Base-by-base conservation (phyloP, 208 protist species). In the Tritrichomonas foetus region DNA sequence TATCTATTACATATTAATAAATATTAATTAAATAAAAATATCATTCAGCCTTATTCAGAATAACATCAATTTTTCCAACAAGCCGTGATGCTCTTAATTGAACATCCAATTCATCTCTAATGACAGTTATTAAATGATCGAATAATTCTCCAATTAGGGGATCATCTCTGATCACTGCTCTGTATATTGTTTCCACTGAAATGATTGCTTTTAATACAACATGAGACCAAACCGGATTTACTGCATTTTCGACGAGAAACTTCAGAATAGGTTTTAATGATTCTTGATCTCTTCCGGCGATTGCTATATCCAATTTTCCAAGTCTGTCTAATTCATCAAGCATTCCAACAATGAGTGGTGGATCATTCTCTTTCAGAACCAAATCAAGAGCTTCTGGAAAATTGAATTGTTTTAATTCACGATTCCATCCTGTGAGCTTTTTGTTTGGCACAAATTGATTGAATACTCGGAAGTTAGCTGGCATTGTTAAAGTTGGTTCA, bases 391-490 rank as follows among this genome's bases (percentile, higher is more conserved):
- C 78, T 22, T 61, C 78, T 61, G 13, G 27, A 27, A 57, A 53
- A n/a, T 89, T 47, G 39, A 89, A 89, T 53, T 33, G 27, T 11
- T 53, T 47, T 61, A 89, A 57, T 44, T 47, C 44, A 14, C 25
- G 41, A 89, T 89, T 89, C 47, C 47, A 89, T 33, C n/a, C 64
- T 5, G 11, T 69, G 16, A 22, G 5, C 27, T 47, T 82, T 1
- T 39, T 33, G 11, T 39, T 44, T 44, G 44, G 44, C 8, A 33
- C 41, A 1, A 14, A 49, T n/a, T 44, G 78, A 9, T 36, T 89
- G 20, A 89, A 89, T n/a, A 89, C 47, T 57, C 78, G 33, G 44
- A 89, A 89, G 47, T 89, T 89, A 57, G 78, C 78, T 39, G 78
- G 78, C 78, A 89, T 89, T 30, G 25, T 33, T 5, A 69, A 8